Evolutionary conservation across 2,329 filamentous ascomycete species (phyloP).

Genomic region (Leptographium radiaticola): DNA sequence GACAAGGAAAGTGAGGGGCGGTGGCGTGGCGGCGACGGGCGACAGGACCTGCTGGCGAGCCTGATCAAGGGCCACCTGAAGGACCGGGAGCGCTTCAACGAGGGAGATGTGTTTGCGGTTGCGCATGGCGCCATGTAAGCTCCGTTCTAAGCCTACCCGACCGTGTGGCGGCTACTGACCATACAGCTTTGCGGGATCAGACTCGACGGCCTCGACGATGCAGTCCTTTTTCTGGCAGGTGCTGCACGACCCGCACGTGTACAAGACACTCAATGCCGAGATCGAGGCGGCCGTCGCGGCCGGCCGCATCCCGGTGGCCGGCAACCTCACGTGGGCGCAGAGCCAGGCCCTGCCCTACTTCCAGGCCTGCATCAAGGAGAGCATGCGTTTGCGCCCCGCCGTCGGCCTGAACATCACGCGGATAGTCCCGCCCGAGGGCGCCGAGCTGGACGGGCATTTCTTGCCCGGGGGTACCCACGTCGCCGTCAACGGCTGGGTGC

Average conservation of each 20-base stretch:
- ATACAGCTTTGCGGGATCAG: slow-evolving; percentile 43
- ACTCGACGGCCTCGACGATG: slow-evolving; percentile 47
- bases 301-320: slow-evolving; percentile 21
- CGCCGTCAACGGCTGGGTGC: slow-evolving; percentile 40
- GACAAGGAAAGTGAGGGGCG: slow-evolving; percentile 29
- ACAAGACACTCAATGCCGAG: slow-evolving; percentile 27
- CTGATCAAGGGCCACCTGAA: slow-evolving; percentile 39
- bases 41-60: slow-evolving; percentile 36
- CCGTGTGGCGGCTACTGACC: neutral
- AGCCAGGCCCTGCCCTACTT: slow-evolving; percentile 37
- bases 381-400: slow-evolving; percentile 41
- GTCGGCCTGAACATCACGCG: slow-evolving; percentile 42
- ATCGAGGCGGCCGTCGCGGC: slow-evolving; percentile 26
- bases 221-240: slow-evolving; percentile 41
- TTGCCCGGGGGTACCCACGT: slow-evolving; percentile 39
- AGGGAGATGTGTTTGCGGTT: slow-evolving; percentile 43
- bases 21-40: slow-evolving; percentile 25
- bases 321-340: slow-evolving; percentile 34
- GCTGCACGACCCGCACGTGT: slow-evolving; percentile 29
- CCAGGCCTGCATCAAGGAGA: slow-evolving; percentile 43
- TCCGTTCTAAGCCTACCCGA: neutral
- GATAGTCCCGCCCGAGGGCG: slow-evolving; percentile 35
- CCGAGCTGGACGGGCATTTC: slow-evolving; percentile 34
- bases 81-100: slow-evolving; percentile 30
- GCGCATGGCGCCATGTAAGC: slow-evolving; percentile 42